Base-by-base conservation (phyloP, 768 basidiomycete genomes). In the Tulasnella sp. region DNA sequence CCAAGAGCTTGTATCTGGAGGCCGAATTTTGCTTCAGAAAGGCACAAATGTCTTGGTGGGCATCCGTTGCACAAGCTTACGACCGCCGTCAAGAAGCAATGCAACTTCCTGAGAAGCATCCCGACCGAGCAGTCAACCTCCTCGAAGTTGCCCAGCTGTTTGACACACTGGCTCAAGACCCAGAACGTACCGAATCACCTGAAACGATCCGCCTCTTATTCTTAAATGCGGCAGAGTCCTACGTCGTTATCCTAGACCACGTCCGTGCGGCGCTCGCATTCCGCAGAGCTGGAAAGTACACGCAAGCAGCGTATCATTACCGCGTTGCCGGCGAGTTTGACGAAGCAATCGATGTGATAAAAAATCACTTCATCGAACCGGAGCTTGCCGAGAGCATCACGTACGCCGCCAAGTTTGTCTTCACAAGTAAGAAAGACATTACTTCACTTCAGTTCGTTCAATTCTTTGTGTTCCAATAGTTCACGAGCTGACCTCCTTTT, bases 341-440 rank as follows among this genome's bases (percentile, higher is more conserved):
- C 37, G 44, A 74, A 14, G 73, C 63, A 9, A 47, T 67, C 17
- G 39, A 59, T 3, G 47, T 74, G 16, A 22, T 74, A 5, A 32
- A 42, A 36, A 8, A 73, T 0, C 77, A 86, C 73, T 42, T 77
- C 12, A 80, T 88, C 29, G 73, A 80, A 0, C 34, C 63, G 0
- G 77, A 76, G 0, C 77, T 84, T 5, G 80, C 74, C 0, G 78
- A 73, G 34, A 44, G n/a, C 16, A 82, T 89, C 36, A 78, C 78
- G 39, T 80, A 80, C 0, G 83, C 83, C 3, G 85, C 85, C 1
- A 81, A 83, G 0, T 67, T 87, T 1, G 81, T 80, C 69, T 89
- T 84, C 72, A 80, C 84, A 72, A 79, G 81, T 26, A 77, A 79
- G 62, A 77, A 80, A 5, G 52, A 59, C 32, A 29, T 59, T 12